phyloP scores from a whole-genome alignment of 225 moss, liverwort and hornwort species.

The Thuidium tamariscinum region DNA sequence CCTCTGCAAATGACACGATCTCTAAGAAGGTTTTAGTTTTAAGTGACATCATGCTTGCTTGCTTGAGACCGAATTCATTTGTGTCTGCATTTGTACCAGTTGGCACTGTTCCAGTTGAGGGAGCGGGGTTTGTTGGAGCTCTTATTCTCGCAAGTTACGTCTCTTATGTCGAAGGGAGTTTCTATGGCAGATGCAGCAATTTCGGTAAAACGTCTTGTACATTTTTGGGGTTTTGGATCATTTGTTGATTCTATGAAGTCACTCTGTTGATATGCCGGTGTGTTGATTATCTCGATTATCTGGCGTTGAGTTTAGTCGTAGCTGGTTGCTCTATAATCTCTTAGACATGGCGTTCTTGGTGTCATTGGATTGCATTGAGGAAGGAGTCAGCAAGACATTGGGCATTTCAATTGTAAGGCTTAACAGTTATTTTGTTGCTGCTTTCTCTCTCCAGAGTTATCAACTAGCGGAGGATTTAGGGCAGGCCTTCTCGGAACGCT shows the following conservation, averaged over 20 bases:
- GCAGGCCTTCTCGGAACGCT: conserved; percentile 74
- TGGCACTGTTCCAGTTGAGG: conserved; percentile 33
- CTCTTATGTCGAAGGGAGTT: conserved; percentile 20
- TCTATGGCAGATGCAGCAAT: conserved; percentile 39
- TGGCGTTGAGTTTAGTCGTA: background rate
- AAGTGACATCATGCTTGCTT: background rate
- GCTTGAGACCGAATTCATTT: background rate
- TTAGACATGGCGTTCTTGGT: background rate
- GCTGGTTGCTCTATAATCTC: background rate
- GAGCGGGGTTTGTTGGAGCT: conserved; percentile 49
- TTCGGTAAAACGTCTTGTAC: conserved; percentile 2
- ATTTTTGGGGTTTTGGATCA: background rate
- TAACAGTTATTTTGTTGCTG: background rate
- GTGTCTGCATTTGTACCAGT: conserved; percentile 3
- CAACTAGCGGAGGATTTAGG: conserved; percentile 80
- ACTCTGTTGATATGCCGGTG: background rate
- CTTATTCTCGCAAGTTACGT: conserved; percentile 23
- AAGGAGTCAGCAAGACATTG: background rate
- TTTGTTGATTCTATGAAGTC: background rate
- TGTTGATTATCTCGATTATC: background rate
- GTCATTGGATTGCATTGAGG: background rate
- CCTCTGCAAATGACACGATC: background rate
- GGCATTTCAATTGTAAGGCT: background rate
- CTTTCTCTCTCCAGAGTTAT: conserved; percentile 49
- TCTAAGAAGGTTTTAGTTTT: background rate